A percentile compares a stretch with the other conserved stretches of the same genome.
These are phyloP conservation scores for Blastobotrys proliferans DNA, from an alignment of 1,139 yeast genomes.

Conservation along the genomic window DNA sequence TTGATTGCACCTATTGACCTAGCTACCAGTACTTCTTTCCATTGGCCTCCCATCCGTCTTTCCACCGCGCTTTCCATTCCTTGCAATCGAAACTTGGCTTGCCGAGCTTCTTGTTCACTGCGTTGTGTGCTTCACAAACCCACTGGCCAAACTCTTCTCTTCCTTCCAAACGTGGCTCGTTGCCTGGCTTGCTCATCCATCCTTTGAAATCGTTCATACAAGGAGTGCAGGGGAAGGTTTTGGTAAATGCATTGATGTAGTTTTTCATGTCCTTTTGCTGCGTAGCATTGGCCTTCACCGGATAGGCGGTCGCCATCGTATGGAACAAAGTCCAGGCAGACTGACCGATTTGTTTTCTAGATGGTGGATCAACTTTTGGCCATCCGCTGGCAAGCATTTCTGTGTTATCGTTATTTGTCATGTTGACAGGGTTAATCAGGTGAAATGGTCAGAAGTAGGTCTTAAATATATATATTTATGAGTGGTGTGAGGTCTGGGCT, in stretches of 20 bases:
- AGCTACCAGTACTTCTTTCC: too few relatives aligned
- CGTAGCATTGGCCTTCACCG: slow-evolving; percentile 55
- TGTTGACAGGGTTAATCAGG: too few relatives aligned
- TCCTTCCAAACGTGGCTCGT: slow-evolving; percentile 62
- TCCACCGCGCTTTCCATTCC: slow-evolving; percentile 93
- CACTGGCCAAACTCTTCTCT: slow-evolving; percentile 83
- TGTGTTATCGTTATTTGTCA: slow-evolving; percentile 4
- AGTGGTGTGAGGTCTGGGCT: too few relatives aligned
- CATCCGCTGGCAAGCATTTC: slow-evolving; percentile 16
- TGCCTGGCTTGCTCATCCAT: slow-evolving; percentile 47
- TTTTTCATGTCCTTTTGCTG: slow-evolving; percentile 70
- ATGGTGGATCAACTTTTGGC: slow-evolving; percentile 69
- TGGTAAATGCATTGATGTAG: slow-evolving; percentile 68
- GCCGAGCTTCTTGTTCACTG: slow-evolving; percentile 77
- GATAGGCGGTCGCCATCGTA: slow-evolving; percentile 85
- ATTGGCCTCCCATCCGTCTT: slow-evolving; percentile 40
- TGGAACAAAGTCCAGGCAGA: slow-evolving; percentile 93
- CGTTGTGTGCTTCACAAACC: slow-evolving; percentile 95
- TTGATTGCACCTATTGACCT: too few relatives aligned
- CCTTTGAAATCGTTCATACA: slow-evolving; percentile 82
- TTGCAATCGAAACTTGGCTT: slow-evolving; percentile 83
- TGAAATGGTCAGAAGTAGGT: too few relatives aligned
- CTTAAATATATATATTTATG: too few relatives aligned
- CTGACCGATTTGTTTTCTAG: slow-evolving; percentile 72
- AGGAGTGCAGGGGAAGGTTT: slow-evolving; percentile 89